phyloP scores from a whole-genome alignment of 2,329 filamentous ascomycete genomes.

The Rachicladosporium sp. region DNA sequence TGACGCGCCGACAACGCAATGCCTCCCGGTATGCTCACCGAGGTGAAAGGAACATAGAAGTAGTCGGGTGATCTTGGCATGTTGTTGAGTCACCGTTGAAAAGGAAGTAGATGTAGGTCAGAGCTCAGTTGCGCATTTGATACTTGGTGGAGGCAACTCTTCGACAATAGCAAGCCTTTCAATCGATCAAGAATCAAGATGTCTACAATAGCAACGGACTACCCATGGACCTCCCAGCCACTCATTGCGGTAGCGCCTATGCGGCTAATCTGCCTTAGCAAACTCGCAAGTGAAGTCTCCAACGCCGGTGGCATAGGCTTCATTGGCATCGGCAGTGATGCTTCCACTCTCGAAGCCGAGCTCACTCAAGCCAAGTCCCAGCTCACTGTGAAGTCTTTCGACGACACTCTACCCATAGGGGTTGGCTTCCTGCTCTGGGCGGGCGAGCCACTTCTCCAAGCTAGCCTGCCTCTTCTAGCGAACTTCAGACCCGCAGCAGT shows the following conservation, averaged over 20 bases:
- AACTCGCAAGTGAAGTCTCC: conserved; percentile 49
- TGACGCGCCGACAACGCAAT: no score
- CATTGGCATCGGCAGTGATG: conserved; percentile 33
- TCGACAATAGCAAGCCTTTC: no score
- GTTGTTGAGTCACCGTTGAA: no score
- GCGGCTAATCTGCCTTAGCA: conserved; percentile 47
- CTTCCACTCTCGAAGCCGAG: conserved; percentile 21
- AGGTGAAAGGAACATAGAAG: no score
- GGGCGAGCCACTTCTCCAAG: conserved; percentile 27
- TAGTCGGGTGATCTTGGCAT: no score
- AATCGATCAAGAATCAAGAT: no score
- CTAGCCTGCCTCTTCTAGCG: conserved; percentile 38
- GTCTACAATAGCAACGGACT: conserved; percentile 21
- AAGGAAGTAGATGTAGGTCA: no score
- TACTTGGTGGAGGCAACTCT: no score
- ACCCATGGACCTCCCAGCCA: conserved; percentile 48
- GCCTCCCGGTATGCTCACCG: no score
- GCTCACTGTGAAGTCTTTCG: conserved; percentile 7
- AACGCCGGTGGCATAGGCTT: conserved; percentile 39
- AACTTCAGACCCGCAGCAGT: conserved; percentile 41
- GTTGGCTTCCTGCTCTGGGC: conserved; percentile 51
- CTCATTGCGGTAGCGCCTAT: conserved; percentile 56
- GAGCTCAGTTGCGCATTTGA: no score
- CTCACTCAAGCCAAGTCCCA: conserved; percentile 18
- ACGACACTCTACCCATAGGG: conserved; percentile 37